phyloP scores from a whole-genome alignment of 768 basidiomycete genomes.

The Trametes cingulata region DNA sequence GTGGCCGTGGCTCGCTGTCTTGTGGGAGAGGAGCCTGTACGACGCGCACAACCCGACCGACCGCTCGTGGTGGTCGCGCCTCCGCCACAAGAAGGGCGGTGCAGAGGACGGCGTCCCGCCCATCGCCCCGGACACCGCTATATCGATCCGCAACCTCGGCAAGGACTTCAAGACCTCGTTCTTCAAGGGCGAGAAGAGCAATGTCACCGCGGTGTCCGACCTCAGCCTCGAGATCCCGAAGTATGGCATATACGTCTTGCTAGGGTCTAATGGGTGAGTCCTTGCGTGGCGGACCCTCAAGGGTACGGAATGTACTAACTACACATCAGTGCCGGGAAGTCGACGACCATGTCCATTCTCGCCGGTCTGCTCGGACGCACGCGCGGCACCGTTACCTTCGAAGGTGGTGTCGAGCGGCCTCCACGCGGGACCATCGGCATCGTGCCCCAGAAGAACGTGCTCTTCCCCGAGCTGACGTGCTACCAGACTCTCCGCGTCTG shows the following conservation, averaged over 20 bases:
- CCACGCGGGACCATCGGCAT: conserved; percentile 71
- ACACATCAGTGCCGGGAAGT: conserved; percentile 67
- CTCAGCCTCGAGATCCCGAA: conserved; percentile 71
- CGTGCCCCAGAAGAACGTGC: conserved; percentile 82
- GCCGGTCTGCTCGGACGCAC: conserved; percentile 62
- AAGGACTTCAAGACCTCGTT: conserved; percentile 58
- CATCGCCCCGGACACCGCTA: conserved; percentile 47
- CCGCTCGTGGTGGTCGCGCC: conserved; percentile 29
- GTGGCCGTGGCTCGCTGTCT: conserved; percentile 66
- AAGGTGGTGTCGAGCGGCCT: conserved; percentile 53
- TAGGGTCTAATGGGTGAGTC: conserved; percentile 70
- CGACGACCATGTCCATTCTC: conserved; percentile 67
- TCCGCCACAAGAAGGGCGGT: conserved; percentile 17
- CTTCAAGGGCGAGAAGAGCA: conserved; percentile 47
- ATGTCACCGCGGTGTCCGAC: conserved; percentile 63
- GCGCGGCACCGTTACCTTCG: conserved; percentile 56
- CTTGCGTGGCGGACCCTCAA: neutral
- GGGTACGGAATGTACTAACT: neutral
- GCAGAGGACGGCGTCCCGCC: conserved; percentile 26
- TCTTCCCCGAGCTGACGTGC: conserved; percentile 76
- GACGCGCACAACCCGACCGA: conserved; percentile 48
- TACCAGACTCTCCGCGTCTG: conserved; percentile 73
- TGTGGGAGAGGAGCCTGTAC: conserved; percentile 62
- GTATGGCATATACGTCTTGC: conserved; percentile 72
- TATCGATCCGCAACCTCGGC: conserved; percentile 59